Evolutionary conservation across 2,329 filamentous ascomycete genomes (phyloP).

Genomic region (Curvularia sp.): DNA sequence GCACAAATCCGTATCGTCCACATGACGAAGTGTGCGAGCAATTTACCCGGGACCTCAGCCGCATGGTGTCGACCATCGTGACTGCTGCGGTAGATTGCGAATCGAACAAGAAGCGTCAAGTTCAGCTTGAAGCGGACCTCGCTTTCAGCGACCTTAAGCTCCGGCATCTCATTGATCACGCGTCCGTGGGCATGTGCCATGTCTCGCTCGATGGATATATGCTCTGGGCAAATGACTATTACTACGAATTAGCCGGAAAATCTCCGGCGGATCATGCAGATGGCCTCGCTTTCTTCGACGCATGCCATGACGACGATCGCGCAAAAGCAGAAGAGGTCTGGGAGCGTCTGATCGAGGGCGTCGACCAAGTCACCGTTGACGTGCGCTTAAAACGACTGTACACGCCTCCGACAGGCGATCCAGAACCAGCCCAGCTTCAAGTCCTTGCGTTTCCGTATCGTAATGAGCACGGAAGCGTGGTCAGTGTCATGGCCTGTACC

Average conservation of each 20-base stretch:
- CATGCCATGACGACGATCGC: conserved; percentile 40
- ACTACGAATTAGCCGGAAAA: conserved; percentile 40
- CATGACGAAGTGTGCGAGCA: conserved; percentile 44
- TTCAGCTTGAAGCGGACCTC: conserved; percentile 45
- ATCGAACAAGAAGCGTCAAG: conserved; percentile 34
- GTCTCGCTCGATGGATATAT: conserved; percentile 40
- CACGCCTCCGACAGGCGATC: conserved; percentile 40
- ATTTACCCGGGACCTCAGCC: conserved; percentile 43
- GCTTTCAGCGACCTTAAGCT: conserved; percentile 46
- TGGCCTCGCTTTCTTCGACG: conserved; percentile 35
- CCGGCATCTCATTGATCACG: conserved; percentile 47
- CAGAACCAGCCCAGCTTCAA: conserved; percentile 43
- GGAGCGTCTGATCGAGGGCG: conserved; percentile 34
- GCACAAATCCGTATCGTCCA: conserved; percentile 47
- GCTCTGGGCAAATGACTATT: conserved; percentile 48
- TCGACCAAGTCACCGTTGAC: conserved; percentile 38
- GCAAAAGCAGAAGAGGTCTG: conserved; percentile 36
- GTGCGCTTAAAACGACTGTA: conserved; percentile 43
- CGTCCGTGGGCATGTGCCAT: conserved; percentile 47
- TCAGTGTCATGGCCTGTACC: conserved; percentile 49
- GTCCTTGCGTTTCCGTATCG: conserved; percentile 48
- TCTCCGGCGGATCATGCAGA: conserved; percentile 25
- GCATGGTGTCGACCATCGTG: conserved; percentile 44
- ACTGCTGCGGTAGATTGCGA: conserved; percentile 33
- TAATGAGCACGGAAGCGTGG: conserved; percentile 39